These are phyloP conservation scores for Hyaloperonospora brassicae DNA, from an alignment of 352 stramenopile genomes.

Conservation along the genomic window DNA sequence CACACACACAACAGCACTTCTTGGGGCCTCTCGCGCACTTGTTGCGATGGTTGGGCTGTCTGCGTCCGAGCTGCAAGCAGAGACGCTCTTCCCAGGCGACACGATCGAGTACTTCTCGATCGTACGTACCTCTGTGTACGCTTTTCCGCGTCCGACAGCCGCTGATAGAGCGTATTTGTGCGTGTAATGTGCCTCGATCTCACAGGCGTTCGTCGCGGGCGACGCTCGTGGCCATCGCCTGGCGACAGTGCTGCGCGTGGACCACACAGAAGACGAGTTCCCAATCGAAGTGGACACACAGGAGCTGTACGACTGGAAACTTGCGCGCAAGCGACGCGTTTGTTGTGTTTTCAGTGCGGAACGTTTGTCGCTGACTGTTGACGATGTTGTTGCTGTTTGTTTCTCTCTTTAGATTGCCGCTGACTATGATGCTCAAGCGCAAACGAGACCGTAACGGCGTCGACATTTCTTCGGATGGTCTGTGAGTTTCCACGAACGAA, in stretches of 20 bases:
- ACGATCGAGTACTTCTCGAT: conserved; percentile 79
- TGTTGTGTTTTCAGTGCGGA: too few relatives aligned
- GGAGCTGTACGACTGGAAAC: conserved; percentile 41
- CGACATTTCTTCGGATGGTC: conserved; percentile 39
- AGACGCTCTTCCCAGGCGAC: conserved; percentile 62
- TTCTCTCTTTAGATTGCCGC: conserved; percentile 33
- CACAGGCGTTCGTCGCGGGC: conserved; percentile 58
- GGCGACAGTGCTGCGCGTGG: conserved; percentile 49
- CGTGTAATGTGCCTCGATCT: background rate
- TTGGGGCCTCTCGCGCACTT: too few relatives aligned
- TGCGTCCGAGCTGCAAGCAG: conserved; percentile 41
- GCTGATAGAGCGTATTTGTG: background rate
- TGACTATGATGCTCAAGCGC: conserved; percentile 64
- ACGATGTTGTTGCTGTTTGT: too few relatives aligned
- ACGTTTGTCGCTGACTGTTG: too few relatives aligned
- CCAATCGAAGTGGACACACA: conserved; percentile 58
- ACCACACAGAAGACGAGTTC: conserved; percentile 39
- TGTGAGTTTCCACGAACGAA: conserved; percentile 1
- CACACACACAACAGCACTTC: too few relatives aligned
- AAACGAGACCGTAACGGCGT: conserved; percentile 47
- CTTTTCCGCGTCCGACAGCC: background rate
- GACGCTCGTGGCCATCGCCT: conserved; percentile 55
- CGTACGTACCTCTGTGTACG: conserved; percentile 11
- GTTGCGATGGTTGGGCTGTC: conserved; percentile 32
- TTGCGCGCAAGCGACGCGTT: background rate